Conservation (phyloP, 169 alveolate species). For the Cryptosporidium andersoni region DNA sequence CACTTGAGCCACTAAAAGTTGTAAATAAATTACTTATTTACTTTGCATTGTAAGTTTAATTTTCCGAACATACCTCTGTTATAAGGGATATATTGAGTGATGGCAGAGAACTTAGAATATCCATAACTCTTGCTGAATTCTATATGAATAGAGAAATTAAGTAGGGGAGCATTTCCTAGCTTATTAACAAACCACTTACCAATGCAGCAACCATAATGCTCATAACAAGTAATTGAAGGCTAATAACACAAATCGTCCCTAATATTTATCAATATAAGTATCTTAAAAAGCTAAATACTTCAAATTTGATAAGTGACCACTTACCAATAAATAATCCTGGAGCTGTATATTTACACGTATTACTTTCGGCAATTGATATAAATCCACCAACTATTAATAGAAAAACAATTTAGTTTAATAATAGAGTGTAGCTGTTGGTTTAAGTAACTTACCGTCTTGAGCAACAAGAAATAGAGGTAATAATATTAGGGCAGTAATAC, state of each 20-base stretch:
- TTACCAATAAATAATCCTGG: constrained; percentile 67
- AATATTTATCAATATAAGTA: constrained; percentile 3
- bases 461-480: constrained; percentile 8
- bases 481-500: constrained; percentile 17
- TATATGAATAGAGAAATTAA: too few relatives aligned
- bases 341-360: constrained; percentile 58
- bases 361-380: constrained; percentile 46
- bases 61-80: neutral
- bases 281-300: neutral
- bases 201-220: constrained; percentile 22
- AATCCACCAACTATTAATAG: constrained; percentile 46
- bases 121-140: constrained; percentile 43
- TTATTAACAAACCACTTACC: neutral
- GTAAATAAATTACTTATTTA: too few relatives aligned
- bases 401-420: neutral
- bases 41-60: neutral
- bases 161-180: too few relatives aligned
- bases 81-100: constrained; percentile 11
- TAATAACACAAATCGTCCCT: constrained; percentile 45
- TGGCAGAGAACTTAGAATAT: constrained; percentile 34
- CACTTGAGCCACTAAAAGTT: too few relatives aligned
- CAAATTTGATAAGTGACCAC: neutral
- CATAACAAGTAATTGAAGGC: constrained; percentile 32
- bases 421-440: neutral
- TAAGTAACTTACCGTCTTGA: constrained; percentile 41